phyloP scores from a whole-genome alignment of 108 stramenopile genomes.

The Pseudonitzschia delicatissima region DNA sequence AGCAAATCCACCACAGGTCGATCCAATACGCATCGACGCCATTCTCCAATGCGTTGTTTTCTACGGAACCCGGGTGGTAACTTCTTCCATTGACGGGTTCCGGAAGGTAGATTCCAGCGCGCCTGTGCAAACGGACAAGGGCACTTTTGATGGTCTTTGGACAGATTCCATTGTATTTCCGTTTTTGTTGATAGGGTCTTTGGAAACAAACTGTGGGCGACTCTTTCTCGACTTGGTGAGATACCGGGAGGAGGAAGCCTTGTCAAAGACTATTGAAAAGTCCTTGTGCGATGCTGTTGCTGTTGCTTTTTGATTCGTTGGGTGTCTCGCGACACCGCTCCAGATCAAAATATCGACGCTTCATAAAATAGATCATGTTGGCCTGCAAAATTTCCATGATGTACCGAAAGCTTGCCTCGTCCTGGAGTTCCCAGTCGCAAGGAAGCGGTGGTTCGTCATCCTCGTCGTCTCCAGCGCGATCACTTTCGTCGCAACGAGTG shows the following conservation, averaged over 20 bases:
- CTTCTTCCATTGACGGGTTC: background rate
- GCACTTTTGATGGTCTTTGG: background rate
- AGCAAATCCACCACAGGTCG: background rate
- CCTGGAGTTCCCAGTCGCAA: background rate
- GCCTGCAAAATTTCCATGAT: background rate
- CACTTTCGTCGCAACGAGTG: background rate
- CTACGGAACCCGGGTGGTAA: background rate
- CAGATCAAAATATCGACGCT: background rate
- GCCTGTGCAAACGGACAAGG: background rate
- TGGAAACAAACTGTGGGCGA: background rate
- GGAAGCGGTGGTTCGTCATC: too few species aligned
- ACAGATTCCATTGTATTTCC: background rate
- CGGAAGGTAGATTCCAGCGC: background rate
- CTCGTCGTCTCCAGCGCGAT: background rate
- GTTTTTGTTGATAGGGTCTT: background rate
- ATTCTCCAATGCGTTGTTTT: background rate
- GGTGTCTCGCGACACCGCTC: background rate
- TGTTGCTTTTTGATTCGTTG: background rate
- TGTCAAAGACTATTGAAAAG: background rate
- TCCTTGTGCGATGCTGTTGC: background rate
- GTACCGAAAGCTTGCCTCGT: background rate
- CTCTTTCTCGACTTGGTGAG: background rate
- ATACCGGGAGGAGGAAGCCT: background rate
- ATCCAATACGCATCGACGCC: background rate
- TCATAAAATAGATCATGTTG: background rate